Percentiles rank a stretch among this genome's conserved stretches.
Evolutionary conservation across 2,329 filamentous ascomycete species (phyloP).

Genomic region (Penicillium glabrum): DNA sequence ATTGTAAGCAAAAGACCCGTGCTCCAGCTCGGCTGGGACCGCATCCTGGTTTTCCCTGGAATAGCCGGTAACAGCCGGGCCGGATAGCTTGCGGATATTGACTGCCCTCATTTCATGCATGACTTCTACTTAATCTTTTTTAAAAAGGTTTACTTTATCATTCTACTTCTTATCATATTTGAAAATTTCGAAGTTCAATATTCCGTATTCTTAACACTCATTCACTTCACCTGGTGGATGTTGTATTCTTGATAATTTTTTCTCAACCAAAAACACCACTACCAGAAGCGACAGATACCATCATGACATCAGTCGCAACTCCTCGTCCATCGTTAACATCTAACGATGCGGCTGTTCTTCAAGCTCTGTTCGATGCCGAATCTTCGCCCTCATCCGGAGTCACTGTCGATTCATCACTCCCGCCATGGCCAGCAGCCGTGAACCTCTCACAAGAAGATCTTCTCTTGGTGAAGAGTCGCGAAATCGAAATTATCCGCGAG

Average conservation of each 20-base stretch:
- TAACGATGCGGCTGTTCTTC: slow-evolving; percentile 47
- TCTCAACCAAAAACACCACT: neutral
- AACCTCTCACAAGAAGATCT: slow-evolving; percentile 38
- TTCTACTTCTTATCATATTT: neutral
- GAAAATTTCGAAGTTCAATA: neutral
- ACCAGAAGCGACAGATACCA: neutral
- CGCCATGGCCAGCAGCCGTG: slow-evolving; percentile 39
- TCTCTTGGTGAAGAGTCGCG: slow-evolving; percentile 38
- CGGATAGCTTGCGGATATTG: neutral
- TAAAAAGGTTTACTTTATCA: neutral
- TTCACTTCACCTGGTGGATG: neutral
- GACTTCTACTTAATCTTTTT: neutral
- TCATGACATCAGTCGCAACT: slow-evolving; percentile 22
- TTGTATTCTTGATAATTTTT: neutral
- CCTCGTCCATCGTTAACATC: slow-evolving; percentile 35
- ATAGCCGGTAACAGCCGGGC: slow-evolving; percentile 22
- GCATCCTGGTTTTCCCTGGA: slow-evolving; percentile 17
- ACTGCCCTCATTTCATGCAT: neutral
- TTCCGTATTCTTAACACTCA: neutral
- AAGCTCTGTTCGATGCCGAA: slow-evolving; percentile 49
- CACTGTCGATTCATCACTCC: slow-evolving; percentile 39
- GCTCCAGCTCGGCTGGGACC: neutral
- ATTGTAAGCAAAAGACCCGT: neutral
- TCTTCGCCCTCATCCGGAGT: slow-evolving; percentile 40
- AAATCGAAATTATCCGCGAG: slow-evolving; percentile 41